phyloP scores from a whole-genome alignment of 2,329 filamentous ascomycete species.

The Fusarium algeriense region DNA sequence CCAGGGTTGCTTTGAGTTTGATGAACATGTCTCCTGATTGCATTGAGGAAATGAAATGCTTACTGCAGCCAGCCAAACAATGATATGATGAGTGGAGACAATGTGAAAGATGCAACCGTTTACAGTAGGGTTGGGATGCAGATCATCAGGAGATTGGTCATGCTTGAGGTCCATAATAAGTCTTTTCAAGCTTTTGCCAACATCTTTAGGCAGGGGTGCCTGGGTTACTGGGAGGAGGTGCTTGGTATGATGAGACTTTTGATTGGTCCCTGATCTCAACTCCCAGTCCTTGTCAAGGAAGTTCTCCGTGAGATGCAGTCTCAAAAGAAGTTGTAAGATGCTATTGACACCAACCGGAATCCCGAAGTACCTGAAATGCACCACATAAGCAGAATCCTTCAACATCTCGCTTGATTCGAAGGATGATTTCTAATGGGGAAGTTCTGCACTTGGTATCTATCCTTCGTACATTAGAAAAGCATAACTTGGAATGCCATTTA shows the following conservation, averaged over 20 bases:
- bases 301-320: too few relatives aligned
- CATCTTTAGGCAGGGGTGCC: neutral
- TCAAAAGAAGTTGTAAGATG: too few relatives aligned
- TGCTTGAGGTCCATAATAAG: neutral
- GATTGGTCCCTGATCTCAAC: neutral
- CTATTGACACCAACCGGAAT: neutral
- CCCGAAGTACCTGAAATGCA: neutral
- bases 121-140: neutral
- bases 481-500: accelerated
- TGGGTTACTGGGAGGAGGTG: neutral
- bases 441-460: neutral
- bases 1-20: neutral
- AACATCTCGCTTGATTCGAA: neutral
- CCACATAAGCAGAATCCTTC: neutral
- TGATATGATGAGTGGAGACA: neutral
- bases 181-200: conserved; percentile 8
- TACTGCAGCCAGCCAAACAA: neutral
- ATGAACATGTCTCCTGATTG: neutral
- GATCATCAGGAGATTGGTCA: conserved; percentile 9
- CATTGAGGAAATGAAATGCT: neutral
- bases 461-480: accelerated
- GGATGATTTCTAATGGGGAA: neutral
- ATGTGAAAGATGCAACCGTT: neutral
- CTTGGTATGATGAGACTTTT: neutral
- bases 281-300: too few relatives aligned